phyloP scores from a whole-genome alignment of 2,329 filamentous ascomycete species.

The Amauroascus verrucosus region DNA sequence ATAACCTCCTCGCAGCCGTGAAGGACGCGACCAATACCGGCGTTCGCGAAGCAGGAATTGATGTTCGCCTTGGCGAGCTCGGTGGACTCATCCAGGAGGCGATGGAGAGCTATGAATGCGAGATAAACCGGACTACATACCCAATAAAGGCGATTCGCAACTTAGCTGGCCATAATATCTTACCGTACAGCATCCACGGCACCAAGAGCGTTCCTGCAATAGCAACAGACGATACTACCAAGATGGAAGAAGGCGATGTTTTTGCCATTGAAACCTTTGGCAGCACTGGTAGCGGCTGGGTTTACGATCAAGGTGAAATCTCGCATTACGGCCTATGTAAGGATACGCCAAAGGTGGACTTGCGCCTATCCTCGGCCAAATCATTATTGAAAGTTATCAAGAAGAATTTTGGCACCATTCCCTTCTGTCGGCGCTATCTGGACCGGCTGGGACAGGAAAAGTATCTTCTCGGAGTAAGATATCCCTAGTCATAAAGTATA shows the following conservation, averaged over 20 bases:
- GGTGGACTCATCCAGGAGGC: slow-evolving; percentile 50
- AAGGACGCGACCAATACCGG: slow-evolving; percentile 61
- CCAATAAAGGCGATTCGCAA: slow-evolving; percentile 46
- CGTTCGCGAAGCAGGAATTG: slow-evolving; percentile 44
- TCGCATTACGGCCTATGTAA: slow-evolving; percentile 44
- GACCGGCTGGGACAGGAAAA: slow-evolving; percentile 52
- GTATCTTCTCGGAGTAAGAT: slow-evolving; percentile 50
- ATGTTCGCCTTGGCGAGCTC: slow-evolving; percentile 46
- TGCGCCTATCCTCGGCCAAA: slow-evolving; percentile 46
- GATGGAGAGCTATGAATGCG: slow-evolving; percentile 53
- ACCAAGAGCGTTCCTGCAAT: slow-evolving; percentile 47
- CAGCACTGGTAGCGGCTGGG: slow-evolving; percentile 43
- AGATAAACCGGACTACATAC: slow-evolving; percentile 43
- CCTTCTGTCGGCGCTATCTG: slow-evolving; percentile 53
- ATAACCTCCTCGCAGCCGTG: slow-evolving; percentile 62
- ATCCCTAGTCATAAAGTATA: slow-evolving; percentile 48
- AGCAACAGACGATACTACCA: slow-evolving; percentile 30
- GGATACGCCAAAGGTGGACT: slow-evolving; percentile 28
- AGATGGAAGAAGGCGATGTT: slow-evolving; percentile 51
- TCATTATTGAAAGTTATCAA: slow-evolving; percentile 49
- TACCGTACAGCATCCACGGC: slow-evolving; percentile 47
- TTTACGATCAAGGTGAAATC: slow-evolving; percentile 43
- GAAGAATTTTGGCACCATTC: slow-evolving; percentile 52
- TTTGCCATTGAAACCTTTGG: slow-evolving; percentile 53
- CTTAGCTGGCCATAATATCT: slow-evolving; percentile 47